These are phyloP conservation scores for Suillus luteus DNA, from an alignment of 768 basidiomycete species.

Conservation along the genomic window DNA sequence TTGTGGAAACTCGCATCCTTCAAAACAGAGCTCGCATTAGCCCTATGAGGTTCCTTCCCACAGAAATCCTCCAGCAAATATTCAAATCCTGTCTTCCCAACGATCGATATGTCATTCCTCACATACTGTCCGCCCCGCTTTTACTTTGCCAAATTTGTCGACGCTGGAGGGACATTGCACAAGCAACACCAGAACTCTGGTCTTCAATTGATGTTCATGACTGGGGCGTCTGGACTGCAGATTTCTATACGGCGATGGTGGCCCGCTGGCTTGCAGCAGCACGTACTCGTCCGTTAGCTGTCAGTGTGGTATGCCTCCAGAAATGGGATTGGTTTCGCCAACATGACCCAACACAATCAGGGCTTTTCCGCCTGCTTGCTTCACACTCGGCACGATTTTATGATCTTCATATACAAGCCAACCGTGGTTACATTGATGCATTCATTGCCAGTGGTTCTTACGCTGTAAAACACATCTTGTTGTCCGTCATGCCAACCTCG, in stretches of 20 bases:
- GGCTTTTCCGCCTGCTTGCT: constrained; percentile 23
- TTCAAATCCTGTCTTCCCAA: constrained; percentile 30
- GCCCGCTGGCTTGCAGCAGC: constrained; percentile 25
- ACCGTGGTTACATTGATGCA: constrained; percentile 21
- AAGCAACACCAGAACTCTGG: constrained; percentile 36
- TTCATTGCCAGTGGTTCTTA: constrained; percentile 20
- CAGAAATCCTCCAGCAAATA: constrained; percentile 36
- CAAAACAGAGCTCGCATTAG: constrained; percentile 31
- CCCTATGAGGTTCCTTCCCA: constrained; percentile 30
- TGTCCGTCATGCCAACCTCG: constrained; percentile 21
- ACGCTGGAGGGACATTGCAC: constrained; percentile 32
- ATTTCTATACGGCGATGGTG: constrained; percentile 28
- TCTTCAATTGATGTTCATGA: constrained; percentile 30
- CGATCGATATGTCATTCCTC: constrained; percentile 25
- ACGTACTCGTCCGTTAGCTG: constrained; percentile 24
- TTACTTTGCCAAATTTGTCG: constrained; percentile 36
- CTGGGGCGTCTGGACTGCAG: constrained; percentile 32
- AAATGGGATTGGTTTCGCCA: constrained; percentile 6
- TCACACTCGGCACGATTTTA: constrained; percentile 24
- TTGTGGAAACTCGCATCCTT: constrained; percentile 20
- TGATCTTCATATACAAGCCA: constrained; percentile 23
- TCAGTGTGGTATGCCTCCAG: constrained; percentile 18
- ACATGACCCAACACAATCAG: constrained; percentile 15
- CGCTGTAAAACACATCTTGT: constrained; percentile 18
- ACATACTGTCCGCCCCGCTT: constrained; percentile 29